These are phyloP conservation scores for Bruguiera hainesii DNA, from an alignment of 441 rosid genomes.

Conservation along the genomic window DNA sequence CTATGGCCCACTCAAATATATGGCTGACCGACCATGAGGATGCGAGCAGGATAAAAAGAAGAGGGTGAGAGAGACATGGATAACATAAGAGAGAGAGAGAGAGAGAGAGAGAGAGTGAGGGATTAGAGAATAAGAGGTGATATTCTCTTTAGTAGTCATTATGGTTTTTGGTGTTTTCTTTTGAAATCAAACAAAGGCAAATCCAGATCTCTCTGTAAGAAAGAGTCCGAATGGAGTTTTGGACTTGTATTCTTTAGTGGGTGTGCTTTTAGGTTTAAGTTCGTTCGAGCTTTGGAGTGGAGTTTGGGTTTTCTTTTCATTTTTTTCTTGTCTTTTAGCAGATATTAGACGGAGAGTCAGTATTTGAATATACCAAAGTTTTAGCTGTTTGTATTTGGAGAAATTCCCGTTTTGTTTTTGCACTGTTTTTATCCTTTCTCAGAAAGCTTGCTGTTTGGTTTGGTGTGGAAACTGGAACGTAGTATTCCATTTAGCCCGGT, in stretches of 20 bases:
- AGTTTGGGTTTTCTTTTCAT: slow-evolving; percentile 15
- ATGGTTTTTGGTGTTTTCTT: slow-evolving; percentile 43
- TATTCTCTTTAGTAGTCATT: slow-evolving; percentile 30
- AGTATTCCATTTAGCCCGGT: not conserved
- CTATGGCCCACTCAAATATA: slow-evolving; percentile 35
- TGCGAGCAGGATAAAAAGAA: slow-evolving; percentile 5
- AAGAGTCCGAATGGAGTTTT: slow-evolving; percentile 37
- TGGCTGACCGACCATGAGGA: slow-evolving; percentile 35
- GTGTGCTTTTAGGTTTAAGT: slow-evolving; percentile 33
- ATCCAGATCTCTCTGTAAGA: slow-evolving; percentile 45
- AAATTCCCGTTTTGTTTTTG: slow-evolving; percentile 26
- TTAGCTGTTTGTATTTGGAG: slow-evolving; percentile 52
- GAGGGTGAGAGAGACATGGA: slow-evolving; percentile 11
- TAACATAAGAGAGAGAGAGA: slow-evolving; percentile 16
- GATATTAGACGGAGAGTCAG: slow-evolving; percentile 39
- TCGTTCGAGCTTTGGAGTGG: slow-evolving; percentile 7
- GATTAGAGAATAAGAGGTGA: slow-evolving; percentile 9
- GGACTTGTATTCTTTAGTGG: slow-evolving; percentile 21
- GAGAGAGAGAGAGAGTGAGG: not conserved
- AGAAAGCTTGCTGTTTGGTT: slow-evolving; percentile 25
- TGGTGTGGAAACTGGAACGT: not conserved
- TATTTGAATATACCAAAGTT: slow-evolving; percentile 37
- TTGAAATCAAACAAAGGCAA: slow-evolving; percentile 30
- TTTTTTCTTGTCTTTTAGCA: slow-evolving; percentile 72
- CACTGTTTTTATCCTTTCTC: slow-evolving; percentile 27